Evolutionary conservation across 2,329 filamentous ascomycete species (phyloP), one percentile per base, ranked within the genome.

Genomic region (Penicillium carneum): DNA sequence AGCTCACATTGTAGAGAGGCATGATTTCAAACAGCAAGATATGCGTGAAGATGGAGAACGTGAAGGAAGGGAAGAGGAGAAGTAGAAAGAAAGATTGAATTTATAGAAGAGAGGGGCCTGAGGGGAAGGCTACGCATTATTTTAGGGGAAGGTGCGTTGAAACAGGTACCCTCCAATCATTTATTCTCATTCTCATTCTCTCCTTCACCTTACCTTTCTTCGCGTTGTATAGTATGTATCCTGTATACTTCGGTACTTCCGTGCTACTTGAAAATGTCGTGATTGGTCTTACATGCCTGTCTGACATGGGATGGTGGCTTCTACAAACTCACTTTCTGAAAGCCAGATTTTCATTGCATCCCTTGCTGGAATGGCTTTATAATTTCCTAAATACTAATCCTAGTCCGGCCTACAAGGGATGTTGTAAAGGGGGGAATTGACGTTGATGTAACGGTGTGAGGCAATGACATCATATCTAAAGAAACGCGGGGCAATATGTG

Each of bases 1-100:
- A 16, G 70, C 73, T 33, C 69, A 79, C 77, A 63, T 78, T 79
- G 73, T 71, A 79, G 33, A 77, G 69, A 73, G 77, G 74, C 77
- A 79, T 79, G 18, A n/a, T 50, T 41, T 53, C 31, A 33, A 11
- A 41, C 6, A 4, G 49, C 16, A n/a, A 41, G 9, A 54, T 33
- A 54, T 38, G 46, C 34, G 53, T 49, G 10, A 16, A 26, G 11
- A 31, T 33, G n/a, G 29, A 23, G 18, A 53, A 18, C 14, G 38
- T 18, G 26, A 20, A 36, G 9, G 26, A 26, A 9, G 18, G 12
- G 8, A 11, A 33, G 31, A 9, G n/a, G 29, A 11, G 7, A 43
- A 23, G 12, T 14, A 14, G 14, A 36, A 23, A 23, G 33, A 26
- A 50, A 49, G 20, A 50, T 23, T 16, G 48, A 46, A 50, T 57